These are phyloP conservation scores for Epichloe sylvatica DNA, from an alignment of 2,329 filamentous ascomycete species.

Conservation along the genomic window DNA sequence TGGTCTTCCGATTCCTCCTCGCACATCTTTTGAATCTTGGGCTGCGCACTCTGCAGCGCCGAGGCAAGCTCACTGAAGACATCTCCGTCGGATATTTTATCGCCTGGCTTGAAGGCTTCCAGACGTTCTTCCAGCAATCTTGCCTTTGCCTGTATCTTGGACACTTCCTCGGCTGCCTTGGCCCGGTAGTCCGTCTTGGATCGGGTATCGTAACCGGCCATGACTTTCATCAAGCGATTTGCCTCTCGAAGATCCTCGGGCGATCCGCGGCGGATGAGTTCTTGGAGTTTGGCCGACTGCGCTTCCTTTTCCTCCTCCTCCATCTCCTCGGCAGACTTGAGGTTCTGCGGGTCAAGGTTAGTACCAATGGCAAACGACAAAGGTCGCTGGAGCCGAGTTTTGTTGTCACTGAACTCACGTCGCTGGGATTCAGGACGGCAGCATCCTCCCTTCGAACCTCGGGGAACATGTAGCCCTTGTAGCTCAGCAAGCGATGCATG, in stretches of 20 bases:
- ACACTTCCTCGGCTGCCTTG: conserved; percentile 90
- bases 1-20: conserved; percentile 96
- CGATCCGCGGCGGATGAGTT: conserved; percentile 81
- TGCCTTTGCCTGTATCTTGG: conserved; percentile 91
- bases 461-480: conserved; percentile 94
- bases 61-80: conserved; percentile 75
- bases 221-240: conserved; percentile 96
- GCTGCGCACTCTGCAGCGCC: conserved; percentile 81
- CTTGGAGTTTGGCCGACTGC: conserved; percentile 95
- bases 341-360: conserved; percentile 43
- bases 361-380: conserved; percentile 14
- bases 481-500: conserved; percentile 90
- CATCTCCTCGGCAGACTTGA: conserved; percentile 96
- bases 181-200: conserved; percentile 96
- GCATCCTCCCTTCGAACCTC: conserved; percentile 87
- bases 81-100: conserved; percentile 56
- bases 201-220: conserved; percentile 92
- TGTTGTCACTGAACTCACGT: conserved; percentile 47
- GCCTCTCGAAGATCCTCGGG: conserved; percentile 93
- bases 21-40: conserved; percentile 99
- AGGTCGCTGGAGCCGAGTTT: neutral
- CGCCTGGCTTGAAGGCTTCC: conserved; percentile 67
- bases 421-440: conserved; percentile 89
- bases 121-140: conserved; percentile 84
- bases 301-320: conserved; percentile 90